These are phyloP conservation scores for Lolium rigidum DNA, from an alignment of 176 grass and related monocot genomes.

Conservation along the genomic window DNA sequence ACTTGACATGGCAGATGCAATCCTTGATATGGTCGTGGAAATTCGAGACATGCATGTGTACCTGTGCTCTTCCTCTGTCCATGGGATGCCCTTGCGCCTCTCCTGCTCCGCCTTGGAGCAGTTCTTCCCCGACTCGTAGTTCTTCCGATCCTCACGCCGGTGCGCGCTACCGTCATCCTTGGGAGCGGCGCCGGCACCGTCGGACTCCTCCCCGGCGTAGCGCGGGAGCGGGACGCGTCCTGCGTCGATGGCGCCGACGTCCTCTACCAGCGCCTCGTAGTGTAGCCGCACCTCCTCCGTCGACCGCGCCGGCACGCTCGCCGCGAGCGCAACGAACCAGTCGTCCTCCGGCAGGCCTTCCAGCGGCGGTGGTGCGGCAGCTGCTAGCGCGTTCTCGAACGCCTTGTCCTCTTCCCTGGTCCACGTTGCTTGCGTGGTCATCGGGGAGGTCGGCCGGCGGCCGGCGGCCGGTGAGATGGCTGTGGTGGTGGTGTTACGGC, in stretches of 20 bases:
- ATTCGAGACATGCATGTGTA: conserved; percentile 8
- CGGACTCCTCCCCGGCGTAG: conserved; percentile 64
- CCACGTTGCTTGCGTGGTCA: conserved; percentile 59
- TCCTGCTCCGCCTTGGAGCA: conserved; percentile 92
- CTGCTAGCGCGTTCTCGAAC: conserved; percentile 89
- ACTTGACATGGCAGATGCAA: not conserved
- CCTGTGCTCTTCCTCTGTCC: conserved; percentile 99
- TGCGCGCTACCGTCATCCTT: conserved; percentile 46
- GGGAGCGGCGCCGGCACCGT: not conserved
- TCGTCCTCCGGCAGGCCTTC: conserved; percentile 45
- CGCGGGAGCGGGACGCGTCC: conserved; percentile 69
- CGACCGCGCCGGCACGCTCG: conserved; percentile 63
- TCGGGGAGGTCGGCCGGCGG: conserved; percentile 18
- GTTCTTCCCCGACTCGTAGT: conserved; percentile 60
- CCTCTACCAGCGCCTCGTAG: conserved; percentile 82
- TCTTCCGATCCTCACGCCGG: conserved; percentile 55
- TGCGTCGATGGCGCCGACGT: conserved; percentile 85
- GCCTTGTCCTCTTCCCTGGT: conserved; percentile 86
- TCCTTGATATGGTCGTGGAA: not conserved
- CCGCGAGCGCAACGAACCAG: conserved; percentile 65
- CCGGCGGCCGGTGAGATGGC: not conserved
- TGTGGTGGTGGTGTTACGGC: not conserved
- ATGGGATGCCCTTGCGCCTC: conserved; percentile 93
- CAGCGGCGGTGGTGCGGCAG: conserved; percentile 36
- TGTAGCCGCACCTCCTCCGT: conserved; percentile 74